Percentiles rank a stretch among this genome's conserved stretches.
phyloP scores from a whole-genome alignment of 148 eudicot genomes.

The Fagopyrum esculentum region DNA sequence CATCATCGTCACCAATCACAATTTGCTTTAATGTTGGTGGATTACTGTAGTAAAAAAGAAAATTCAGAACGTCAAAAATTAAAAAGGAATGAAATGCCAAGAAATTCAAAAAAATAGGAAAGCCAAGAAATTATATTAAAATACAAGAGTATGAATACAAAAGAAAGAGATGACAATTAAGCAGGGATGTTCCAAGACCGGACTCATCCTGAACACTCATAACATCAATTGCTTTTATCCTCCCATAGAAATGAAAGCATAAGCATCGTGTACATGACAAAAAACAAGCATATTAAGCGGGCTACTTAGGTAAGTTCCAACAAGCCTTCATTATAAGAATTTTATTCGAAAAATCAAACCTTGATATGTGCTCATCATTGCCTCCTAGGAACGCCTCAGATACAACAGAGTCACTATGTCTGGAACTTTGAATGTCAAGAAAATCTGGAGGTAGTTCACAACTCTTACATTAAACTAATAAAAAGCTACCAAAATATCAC shows the following conservation, averaged over 20 bases:
- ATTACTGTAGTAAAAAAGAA: constrained; percentile 20
- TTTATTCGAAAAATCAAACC: constrained; percentile 28
- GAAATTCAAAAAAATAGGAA: too few relatives aligned
- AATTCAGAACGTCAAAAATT: constrained; percentile 1
- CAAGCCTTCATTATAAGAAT: not conserved
- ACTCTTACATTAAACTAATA: constrained; percentile 71
- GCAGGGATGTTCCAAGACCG: not conserved
- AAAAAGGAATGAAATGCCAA: not conserved
- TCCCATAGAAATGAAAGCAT: not conserved
- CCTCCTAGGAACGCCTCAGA: constrained; percentile 65
- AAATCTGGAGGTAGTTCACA: constrained; percentile 52
- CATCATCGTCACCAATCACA: constrained; percentile 43
- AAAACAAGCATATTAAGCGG: not conserved
- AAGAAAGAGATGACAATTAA: not conserved
- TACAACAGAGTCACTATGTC: constrained; percentile 58
- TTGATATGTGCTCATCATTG: constrained; percentile 32
- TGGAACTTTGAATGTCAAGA: constrained; percentile 52
- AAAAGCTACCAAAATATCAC: not conserved
- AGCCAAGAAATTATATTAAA: not conserved
- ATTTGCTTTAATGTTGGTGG: constrained; percentile 24
- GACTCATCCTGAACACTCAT: not conserved
- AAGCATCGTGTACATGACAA: not conserved
- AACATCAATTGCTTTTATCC: not conserved
- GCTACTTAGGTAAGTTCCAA: not conserved
- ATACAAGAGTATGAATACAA: not conserved